These are phyloP conservation scores for Hyaloscypha hepaticicola DNA, from an alignment of 495 filamentous ascomycete species.

Conservation along the genomic window DNA sequence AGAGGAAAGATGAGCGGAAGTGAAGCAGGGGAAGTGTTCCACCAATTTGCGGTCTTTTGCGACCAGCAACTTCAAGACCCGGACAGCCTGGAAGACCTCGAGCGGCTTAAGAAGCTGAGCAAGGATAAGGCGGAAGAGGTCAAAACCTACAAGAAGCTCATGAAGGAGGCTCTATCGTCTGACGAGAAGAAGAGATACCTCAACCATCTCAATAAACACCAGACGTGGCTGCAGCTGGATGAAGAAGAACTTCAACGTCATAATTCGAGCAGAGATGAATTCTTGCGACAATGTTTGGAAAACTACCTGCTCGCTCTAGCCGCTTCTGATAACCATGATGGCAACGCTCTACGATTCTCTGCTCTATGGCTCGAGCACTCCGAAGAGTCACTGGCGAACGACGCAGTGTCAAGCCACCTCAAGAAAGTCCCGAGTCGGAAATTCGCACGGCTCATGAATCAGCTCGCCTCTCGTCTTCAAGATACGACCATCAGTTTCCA, in stretches of 20 bases:
- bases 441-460: constrained; percentile 92
- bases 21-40: constrained; percentile 84
- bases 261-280: constrained; percentile 69
- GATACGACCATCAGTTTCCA: constrained; percentile 71
- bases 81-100: constrained; percentile 80
- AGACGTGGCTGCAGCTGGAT: constrained; percentile 86
- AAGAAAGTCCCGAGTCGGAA: constrained; percentile 79
- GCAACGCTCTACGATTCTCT: constrained; percentile 89
- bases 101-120: constrained; percentile 74
- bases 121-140: constrained; percentile 80
- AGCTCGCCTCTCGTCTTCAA: constrained; percentile 86
- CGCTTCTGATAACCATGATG: constrained; percentile 84
- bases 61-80: constrained; percentile 87
- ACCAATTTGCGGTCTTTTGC: constrained; percentile 93
- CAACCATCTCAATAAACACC: constrained; percentile 58
- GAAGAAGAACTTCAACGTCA: constrained; percentile 82
- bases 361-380: constrained; percentile 90
- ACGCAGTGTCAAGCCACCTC: constrained; percentile 69
- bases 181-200: constrained; percentile 46
- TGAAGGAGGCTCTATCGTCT: constrained; percentile 49
- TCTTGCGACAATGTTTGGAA: constrained; percentile 82
- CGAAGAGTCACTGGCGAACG: constrained; percentile 67
- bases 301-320: constrained; percentile 86
- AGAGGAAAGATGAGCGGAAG: constrained; percentile 64
- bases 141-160: constrained; percentile 58